These are phyloP conservation scores for Platanus orientalis DNA, from an alignment of 164 flowering plant genomes.

Conservation along the genomic window DNA sequence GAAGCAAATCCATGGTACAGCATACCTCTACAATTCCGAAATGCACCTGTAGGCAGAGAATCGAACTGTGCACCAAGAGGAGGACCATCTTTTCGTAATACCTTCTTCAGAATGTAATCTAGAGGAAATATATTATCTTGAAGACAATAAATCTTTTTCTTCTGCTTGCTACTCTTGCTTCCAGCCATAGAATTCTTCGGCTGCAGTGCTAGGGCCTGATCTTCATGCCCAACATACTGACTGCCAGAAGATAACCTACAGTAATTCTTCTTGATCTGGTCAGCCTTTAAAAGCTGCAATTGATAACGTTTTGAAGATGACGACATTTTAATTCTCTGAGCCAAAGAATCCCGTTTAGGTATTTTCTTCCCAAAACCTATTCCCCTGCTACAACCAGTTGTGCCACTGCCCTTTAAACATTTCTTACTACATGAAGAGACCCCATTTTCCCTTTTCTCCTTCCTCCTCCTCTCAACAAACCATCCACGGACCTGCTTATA, in stretches of 20 bases:
- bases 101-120: conserved; percentile 50
- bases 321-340: conserved; percentile 3
- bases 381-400: background rate
- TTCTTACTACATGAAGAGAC: conserved; percentile 12
- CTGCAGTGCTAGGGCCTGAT: background rate
- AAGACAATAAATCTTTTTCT: conserved; percentile 16
- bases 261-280: background rate
- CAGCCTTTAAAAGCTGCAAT: background rate
- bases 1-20: background rate
- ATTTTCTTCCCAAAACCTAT: conserved; percentile 13
- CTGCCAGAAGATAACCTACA: background rate
- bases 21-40: conserved; percentile 31
- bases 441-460: conserved; percentile 32
- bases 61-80: conserved; percentile 76
- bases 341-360: conserved; percentile 4
- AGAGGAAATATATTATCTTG: conserved; percentile 52
- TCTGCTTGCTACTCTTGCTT: conserved; percentile 14
- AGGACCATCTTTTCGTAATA: conserved; percentile 89
- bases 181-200: background rate
- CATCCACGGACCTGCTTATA: conserved; percentile 57
- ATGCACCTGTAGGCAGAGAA: conserved; percentile 46
- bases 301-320: conserved; percentile 14
- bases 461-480: conserved; percentile 61
- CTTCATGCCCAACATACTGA: conserved; percentile 4
- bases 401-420: conserved; percentile 4